Evolutionary conservation across 371 early-diverging fungal genomes (phyloP), one percentile per base, ranked within the genome.

Genomic region (Scutellospora calospora): DNA sequence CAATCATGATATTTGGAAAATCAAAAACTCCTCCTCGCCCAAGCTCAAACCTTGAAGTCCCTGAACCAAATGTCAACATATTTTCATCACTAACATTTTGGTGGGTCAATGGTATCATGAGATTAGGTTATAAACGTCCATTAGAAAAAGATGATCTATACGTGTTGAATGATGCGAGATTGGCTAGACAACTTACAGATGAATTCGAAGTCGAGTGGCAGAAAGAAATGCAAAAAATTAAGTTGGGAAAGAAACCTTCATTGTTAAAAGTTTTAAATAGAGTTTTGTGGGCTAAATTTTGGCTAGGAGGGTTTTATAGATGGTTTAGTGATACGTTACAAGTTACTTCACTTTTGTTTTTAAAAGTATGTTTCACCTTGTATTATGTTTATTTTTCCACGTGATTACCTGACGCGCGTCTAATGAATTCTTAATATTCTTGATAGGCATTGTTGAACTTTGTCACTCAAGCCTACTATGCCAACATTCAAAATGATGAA

Each of bases 111-210:
- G 81, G 84, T 0, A 12, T 87, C 45, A 82, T 87, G 84, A 79
- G 76, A 45, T 60, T 82, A 27, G 87, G 87, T n/a, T 82, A 85
- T 35, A 76, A 81, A 49, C 85, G 87, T 6, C 87, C 87, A 0
- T 66, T 87, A 9, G 87, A 87, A 59, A 84, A 77, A 62, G 87
- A 87, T 52, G 87, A 87, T 72, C 51, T 87, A 29, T 87, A 86
- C 81, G 77, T 80, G 22, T 45, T 87, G 45, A 83, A 81, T 29
- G 85, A 85, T 49, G 55, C 54, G 41, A 76, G 84, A 55, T 75
- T 80, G 16, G 82, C 87, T 27, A 66, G 35, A 65, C 80, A 83
- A 55, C 4, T 87, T 27, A 65, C 81, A 5, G 76, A 71, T 14
- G 51, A 45, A 18, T 87, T 87, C 57, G 83, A 84, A 52, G 59